Base-by-base conservation (phyloP, 1,284 basidiomycete species). In the Cutaneotrichosporon cutaneum region DNA sequence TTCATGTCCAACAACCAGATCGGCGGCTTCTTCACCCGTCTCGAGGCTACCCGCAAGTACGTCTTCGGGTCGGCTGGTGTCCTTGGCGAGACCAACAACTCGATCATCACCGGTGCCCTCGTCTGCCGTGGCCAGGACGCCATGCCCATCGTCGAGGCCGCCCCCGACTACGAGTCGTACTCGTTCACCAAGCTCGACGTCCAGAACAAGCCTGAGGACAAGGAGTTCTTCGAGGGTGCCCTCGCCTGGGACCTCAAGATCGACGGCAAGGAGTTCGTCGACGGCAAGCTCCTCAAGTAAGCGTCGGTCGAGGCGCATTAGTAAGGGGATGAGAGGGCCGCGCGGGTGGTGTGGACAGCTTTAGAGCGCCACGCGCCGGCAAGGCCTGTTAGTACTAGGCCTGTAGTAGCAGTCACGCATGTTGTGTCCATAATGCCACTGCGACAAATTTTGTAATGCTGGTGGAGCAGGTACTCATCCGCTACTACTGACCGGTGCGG, bases 31-130 rank as follows among this genome's bases (percentile, higher is more conserved):
- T 97, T 95, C 86, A 82, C 92, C 83, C 92, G 95, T 69, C 87
- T 98, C 18, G 94, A 96, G 83, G 93, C 87, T 27, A 92, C 92
- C 47, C 88, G 93, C 80, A 95, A 96, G 80, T 93, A 94, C 85
- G 86, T 95, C 70, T 96, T 97, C 80, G 94, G 89, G 42, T 95
- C 92, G 45, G 81, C 93, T 56, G 92, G 92, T 80, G 95, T 98
- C 30, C 88, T 94, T 64, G 94, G 94, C 73, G 82, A 83, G 77
- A 70, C 84, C 80, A 92, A 92, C 82, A 83, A 89, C 80, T 87
- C 85, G 32, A 63, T 88, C 75, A 92, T 94, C 81, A 77, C 85
- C 59, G 94, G 95, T 80, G 87, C 82, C 57, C 79, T 98, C 70
- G 88, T 98, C 80, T 77, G 85, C 68, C 90, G 95, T 66, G 95